Evolutionary conservation across 2,329 filamentous ascomycete genomes (phyloP).

Genomic region (Pseudogymnoascus pannorum): DNA sequence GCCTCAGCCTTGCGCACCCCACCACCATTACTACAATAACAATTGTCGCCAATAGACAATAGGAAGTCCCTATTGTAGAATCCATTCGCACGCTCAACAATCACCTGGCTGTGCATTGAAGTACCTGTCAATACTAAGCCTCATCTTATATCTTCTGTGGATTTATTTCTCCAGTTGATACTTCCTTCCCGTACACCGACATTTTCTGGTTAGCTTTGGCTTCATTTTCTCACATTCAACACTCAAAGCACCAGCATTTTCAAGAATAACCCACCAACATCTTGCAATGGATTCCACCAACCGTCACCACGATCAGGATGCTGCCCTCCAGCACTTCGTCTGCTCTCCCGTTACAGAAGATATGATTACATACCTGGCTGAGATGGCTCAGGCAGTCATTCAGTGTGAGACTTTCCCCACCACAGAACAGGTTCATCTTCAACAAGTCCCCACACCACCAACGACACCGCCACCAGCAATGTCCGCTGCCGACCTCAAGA

Average conservation of each 20-base stretch:
- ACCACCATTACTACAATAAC: not conserved
- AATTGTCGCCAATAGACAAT: slow-evolving; percentile 7
- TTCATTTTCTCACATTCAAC: slow-evolving; percentile 6
- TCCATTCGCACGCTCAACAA: slow-evolving; percentile 7
- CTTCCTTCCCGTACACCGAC: not conserved
- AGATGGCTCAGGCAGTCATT: slow-evolving; percentile 70
- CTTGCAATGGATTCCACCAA: not conserved
- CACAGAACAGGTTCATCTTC: slow-evolving; percentile 24
- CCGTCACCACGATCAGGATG: slow-evolving; percentile 33
- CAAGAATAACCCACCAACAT: not conserved
- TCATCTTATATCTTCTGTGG: slow-evolving; percentile 7
- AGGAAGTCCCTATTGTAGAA: not conserved
- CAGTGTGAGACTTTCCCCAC: slow-evolving; percentile 62
- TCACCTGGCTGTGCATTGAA: slow-evolving; percentile 4
- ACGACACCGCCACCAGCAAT: slow-evolving; percentile 33
- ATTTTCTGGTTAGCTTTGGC: slow-evolving; percentile 3
- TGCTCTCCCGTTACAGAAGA: slow-evolving; percentile 65
- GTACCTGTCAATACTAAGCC: slow-evolving; percentile 5
- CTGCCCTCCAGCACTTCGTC: slow-evolving; percentile 73
- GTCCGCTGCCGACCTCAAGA: slow-evolving; percentile 41
- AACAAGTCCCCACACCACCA: slow-evolving; percentile 32
- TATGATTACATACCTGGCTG: slow-evolving; percentile 72
- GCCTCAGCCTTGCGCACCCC: slow-evolving; percentile 3
- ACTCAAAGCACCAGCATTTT: slow-evolving; percentile 6
- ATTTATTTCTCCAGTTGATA: slow-evolving; percentile 8